Evolutionary conservation across 495 filamentous ascomycete genomes (phyloP), one percentile per base, ranked within the genome.

Genomic region (Cercophora sp.): DNA sequence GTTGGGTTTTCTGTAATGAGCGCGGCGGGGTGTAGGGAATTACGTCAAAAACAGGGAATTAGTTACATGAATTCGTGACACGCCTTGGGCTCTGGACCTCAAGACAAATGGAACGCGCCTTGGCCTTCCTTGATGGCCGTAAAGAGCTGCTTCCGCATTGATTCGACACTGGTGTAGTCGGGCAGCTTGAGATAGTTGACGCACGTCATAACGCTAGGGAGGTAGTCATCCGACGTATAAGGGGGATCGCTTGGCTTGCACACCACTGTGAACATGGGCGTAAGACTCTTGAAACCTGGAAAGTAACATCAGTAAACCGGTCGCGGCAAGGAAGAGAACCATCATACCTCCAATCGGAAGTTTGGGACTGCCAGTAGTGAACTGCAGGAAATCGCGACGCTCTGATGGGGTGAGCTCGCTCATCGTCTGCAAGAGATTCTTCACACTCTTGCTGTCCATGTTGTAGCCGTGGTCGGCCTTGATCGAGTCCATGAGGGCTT

Each of bases 381-480:
- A 99, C 68, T 99, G 94, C 43, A 99, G 75, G 72, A 99, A 99
- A 61, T 97, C 89, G 23, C 94, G 87, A 43, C 91, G 87, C 66
- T 96, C 81, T 27, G 82, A 67, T 8, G 78, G 65, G 8, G 75
- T 76, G 19, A 97, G 68, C 69, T 96, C 91, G 64, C 91, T 96
- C 94, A 99, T 97, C 15, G 84, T 85, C 62, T 96, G 91, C 3
- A 99, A 80, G 56, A 99, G 64, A 60, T 99, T 97, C 34, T 83
- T 88, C 27, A 99, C 93, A 54, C 89, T 96, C 75, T 86, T 89
- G 77, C 94, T 97, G 59, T 99, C 94, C 84, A 99, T 93, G 58
- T 97, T 97, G 76, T 89, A 99, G 3, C 94, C 94, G 65, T 99
- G 94, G 62, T 99, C 94, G n/a, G 94, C 94, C 75, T 97, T 99